Conservation (phyloP, 1,284 basidiomycete species). For the Hypsizygus ulmarius region DNA sequence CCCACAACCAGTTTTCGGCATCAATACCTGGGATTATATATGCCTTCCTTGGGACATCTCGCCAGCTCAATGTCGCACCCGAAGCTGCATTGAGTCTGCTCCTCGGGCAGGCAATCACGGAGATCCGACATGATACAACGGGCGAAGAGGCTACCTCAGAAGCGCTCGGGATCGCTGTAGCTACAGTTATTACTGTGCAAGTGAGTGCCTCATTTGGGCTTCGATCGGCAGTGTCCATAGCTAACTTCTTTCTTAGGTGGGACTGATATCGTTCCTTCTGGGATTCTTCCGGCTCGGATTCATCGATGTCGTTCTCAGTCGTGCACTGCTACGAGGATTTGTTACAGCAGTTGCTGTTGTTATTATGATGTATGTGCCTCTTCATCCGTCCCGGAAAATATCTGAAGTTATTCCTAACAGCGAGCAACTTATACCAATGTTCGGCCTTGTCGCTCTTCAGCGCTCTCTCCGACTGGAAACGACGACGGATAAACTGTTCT, state of each 20-base stretch:
- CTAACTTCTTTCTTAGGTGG: conserved; percentile 50
- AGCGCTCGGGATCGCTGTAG: conserved; percentile 59
- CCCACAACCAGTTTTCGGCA: conserved; percentile 61
- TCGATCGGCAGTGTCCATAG: background rate
- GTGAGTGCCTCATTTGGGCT: conserved; percentile 35
- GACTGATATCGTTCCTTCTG: conserved; percentile 83
- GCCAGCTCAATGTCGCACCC: conserved; percentile 82
- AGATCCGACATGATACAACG: conserved; percentile 61
- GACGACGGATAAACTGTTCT: conserved; percentile 75
- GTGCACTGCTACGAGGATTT: conserved; percentile 86
- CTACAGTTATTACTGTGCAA: conserved; percentile 82
- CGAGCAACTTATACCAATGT: conserved; percentile 81
- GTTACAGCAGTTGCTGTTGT: conserved; percentile 77
- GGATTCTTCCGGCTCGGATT: conserved; percentile 91
- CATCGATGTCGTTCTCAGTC: conserved; percentile 91
- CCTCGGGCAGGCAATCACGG: conserved; percentile 81
- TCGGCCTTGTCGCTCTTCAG: conserved; percentile 66
- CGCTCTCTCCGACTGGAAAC: conserved; percentile 55
- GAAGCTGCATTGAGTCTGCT: conserved; percentile 90
- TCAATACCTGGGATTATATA: conserved; percentile 82
- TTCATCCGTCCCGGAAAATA: background rate
- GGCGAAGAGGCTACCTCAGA: conserved; percentile 53
- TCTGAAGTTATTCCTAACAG: conserved; percentile 32
- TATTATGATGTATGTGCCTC: conserved; percentile 59
- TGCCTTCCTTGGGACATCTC: conserved; percentile 82